phyloP scores from a whole-genome alignment of 2,329 filamentous ascomycete genomes.

The Neofusicoccum sp. region DNA sequence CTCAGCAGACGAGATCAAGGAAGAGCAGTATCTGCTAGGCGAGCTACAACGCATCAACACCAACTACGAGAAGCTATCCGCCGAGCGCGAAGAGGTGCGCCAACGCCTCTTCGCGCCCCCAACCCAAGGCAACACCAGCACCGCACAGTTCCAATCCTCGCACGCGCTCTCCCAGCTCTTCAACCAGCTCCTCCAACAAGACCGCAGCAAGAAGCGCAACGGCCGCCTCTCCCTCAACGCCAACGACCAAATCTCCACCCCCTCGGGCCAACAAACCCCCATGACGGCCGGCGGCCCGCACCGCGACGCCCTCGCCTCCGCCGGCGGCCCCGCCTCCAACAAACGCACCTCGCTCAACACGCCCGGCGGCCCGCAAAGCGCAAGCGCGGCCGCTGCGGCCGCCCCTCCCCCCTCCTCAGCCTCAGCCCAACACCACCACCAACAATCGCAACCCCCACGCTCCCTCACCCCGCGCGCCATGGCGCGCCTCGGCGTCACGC shows the following conservation, averaged over 20 bases:
- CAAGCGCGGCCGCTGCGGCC: conserved; percentile 49
- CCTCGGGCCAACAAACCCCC: conserved; percentile 29
- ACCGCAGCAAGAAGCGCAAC: conserved; percentile 86
- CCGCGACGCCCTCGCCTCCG: conserved; percentile 37
- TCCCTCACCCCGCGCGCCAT: conserved; percentile 60
- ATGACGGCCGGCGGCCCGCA: conserved; percentile 33
- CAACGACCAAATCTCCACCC: conserved; percentile 40
- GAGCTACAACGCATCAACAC: conserved; percentile 92
- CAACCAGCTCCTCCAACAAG: conserved; percentile 77
- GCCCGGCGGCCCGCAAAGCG: conserved; percentile 31
- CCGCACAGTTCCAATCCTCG: conserved; percentile 70
- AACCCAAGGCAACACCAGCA: conserved; percentile 57
- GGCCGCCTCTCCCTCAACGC: conserved; percentile 40
- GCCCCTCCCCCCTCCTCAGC: conserved; percentile 26
- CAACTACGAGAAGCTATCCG: conserved; percentile 81
- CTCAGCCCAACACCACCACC: conserved; percentile 38
- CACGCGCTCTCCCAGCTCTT: conserved; percentile 78
- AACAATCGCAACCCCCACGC: conserved; percentile 43
- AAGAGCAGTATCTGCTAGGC: conserved; percentile 85
- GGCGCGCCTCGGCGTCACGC: conserved; percentile 77
- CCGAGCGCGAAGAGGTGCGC: conserved; percentile 86
- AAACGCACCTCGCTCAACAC: conserved; percentile 31
- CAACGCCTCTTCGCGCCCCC: conserved; percentile 81
- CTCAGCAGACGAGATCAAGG: conserved; percentile 83
- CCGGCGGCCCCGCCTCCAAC: conserved; percentile 21